phyloP scores from a whole-genome alignment of 2,329 filamentous ascomycete genomes.

The Cylindrodendrum hubeiense region DNA sequence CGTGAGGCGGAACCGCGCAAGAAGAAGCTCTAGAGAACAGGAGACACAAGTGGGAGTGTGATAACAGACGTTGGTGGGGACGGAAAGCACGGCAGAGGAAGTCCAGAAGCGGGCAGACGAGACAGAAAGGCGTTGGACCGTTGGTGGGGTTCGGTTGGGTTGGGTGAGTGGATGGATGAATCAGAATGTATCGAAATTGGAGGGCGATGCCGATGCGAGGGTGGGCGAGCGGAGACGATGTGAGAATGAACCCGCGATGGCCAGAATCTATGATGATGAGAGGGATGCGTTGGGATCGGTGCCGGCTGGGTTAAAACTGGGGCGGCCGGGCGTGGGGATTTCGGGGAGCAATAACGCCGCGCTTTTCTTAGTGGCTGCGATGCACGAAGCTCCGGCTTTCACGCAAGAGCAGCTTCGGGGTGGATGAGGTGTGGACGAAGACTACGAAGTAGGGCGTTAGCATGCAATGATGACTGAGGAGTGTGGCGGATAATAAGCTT shows the following conservation, averaged over 20 bases:
- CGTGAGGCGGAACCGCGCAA: neutral
- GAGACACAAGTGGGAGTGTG: neutral
- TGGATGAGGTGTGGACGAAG: neutral
- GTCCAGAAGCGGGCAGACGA: neutral
- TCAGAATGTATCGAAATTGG: neutral
- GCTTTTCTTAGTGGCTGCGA: neutral
- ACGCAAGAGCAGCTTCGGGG: neutral
- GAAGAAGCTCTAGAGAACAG: neutral
- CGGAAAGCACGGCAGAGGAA: neutral
- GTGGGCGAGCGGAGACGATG: neutral
- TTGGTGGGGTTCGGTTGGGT: neutral
- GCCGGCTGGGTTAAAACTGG: conserved; percentile 14
- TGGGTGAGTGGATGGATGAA: neutral
- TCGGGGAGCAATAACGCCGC: neutral
- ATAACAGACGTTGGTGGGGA: neutral
- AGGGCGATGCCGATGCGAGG: neutral
- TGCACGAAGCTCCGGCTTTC: neutral
- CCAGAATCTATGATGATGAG: conserved; percentile 15
- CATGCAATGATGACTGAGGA: neutral
- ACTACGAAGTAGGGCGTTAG: neutral
- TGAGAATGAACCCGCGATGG: neutral
- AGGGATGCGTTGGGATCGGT: conserved; percentile 15
- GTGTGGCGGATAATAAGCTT: conserved; percentile 5
- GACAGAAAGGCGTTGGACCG: neutral
- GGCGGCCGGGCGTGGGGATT: neutral